Conservation (phyloP, 2,329 filamentous ascomycete species). For the Claviceps sp. region DNA sequence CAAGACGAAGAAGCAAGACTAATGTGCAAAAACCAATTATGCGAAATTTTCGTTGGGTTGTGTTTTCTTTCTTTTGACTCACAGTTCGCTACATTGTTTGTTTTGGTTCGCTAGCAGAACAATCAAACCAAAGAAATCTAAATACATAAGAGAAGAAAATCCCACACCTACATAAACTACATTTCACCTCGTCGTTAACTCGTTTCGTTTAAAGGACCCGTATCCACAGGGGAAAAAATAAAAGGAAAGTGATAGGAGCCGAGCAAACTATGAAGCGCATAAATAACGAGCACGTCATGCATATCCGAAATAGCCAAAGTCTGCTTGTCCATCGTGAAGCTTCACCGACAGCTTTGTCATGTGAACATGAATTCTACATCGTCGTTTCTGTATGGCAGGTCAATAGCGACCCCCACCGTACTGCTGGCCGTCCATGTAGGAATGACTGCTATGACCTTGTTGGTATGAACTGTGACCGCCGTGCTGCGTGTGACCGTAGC, state of each 20-base stretch:
- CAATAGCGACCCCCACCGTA: constrained; percentile 9
- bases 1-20: constrained; percentile 26
- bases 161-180: background rate
- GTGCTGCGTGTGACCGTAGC: constrained; percentile 6
- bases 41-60: background rate
- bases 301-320: background rate
- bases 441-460: constrained; percentile 14
- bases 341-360: background rate
- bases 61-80: background rate
- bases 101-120: background rate
- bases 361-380: background rate
- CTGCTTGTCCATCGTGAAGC: background rate
- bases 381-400: background rate
- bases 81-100: background rate
- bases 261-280: background rate
- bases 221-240: background rate
- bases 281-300: background rate
- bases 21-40: background rate
- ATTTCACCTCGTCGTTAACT: constrained; percentile 4
- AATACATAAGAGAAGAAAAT: constrained; percentile 2
- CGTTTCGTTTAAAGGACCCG: background rate
- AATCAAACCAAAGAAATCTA: constrained; percentile 2
- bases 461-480: constrained; percentile 12
- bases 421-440: constrained; percentile 14
- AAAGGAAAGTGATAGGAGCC: background rate